Evolutionary conservation across 352 stramenopile genomes (phyloP).

Genomic region (Phytophthora pinifolia): DNA sequence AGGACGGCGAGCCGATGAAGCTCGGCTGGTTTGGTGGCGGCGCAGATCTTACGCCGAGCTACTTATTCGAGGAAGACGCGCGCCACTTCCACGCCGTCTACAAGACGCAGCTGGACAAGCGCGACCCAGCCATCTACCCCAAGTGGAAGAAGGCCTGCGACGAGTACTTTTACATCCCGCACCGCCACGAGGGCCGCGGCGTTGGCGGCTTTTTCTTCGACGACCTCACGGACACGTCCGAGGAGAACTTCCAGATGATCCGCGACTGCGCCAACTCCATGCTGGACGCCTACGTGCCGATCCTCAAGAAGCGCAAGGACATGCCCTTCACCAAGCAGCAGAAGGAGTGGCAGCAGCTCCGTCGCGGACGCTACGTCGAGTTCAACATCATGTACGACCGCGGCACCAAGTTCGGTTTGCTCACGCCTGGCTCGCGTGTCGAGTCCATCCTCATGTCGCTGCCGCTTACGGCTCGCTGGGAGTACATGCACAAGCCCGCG

Average conservation of each 20-base stretch:
- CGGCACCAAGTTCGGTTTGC: constrained; percentile 98
- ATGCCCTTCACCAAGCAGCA: constrained; percentile 95
- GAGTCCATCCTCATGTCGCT: constrained; percentile 99
- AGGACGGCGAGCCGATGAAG: constrained; percentile 79
- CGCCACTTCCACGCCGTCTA: constrained; percentile 98
- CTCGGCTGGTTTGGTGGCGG: constrained; percentile 96
- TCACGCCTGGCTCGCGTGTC: constrained; percentile 95
- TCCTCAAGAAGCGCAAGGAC: constrained; percentile 95
- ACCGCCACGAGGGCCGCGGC: constrained; percentile 95
- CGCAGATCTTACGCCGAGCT: constrained; percentile 97
- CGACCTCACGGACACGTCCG: constrained; percentile 94
- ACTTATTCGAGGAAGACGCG: constrained; percentile 95
- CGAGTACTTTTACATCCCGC: constrained; percentile 98
- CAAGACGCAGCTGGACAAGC: constrained; percentile 93
- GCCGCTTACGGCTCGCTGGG: constrained; percentile 95
- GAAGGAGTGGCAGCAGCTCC: constrained; percentile 98
- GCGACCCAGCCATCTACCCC: constrained; percentile 91
- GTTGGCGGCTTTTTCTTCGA: constrained; percentile 99
- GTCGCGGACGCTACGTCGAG: constrained; percentile 97
- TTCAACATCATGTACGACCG: constrained; percentile 99
- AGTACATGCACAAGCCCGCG: constrained; percentile 94
- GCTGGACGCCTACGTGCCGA: constrained; percentile 94
- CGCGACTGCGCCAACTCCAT: constrained; percentile 79
- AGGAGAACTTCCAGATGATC: constrained; percentile 86
- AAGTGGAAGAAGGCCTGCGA: constrained; percentile 98